Evolutionary conservation across 345 rosid species (phyloP).

Genomic region (Luvunga scandens): DNA sequence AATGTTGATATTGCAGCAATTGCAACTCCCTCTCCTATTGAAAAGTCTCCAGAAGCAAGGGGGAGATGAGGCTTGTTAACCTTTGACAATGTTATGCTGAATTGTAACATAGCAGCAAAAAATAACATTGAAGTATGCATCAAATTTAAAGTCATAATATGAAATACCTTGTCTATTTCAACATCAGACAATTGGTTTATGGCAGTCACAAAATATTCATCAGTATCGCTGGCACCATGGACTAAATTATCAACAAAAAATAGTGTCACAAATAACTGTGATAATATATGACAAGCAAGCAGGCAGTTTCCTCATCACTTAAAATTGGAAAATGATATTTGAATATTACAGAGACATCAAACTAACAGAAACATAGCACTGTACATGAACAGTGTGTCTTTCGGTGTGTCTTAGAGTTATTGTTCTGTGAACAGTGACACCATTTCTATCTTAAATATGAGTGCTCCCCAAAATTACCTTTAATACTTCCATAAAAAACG

Average conservation of each 20-base stretch:
- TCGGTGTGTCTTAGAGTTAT: too few species aligned
- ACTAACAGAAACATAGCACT: too few species aligned
- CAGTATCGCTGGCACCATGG: conserved; percentile 21
- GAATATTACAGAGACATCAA: too few species aligned
- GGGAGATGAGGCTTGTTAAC: background rate
- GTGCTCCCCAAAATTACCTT: conserved; percentile 9
- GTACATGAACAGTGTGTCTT: too few species aligned
- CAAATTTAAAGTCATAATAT: too few species aligned
- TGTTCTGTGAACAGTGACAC: too few species aligned
- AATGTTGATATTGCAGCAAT: background rate
- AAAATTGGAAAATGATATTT: background rate
- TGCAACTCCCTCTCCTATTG: background rate
- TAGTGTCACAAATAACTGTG: too few species aligned
- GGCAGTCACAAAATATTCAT: conserved; percentile 34
- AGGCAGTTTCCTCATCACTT: too few species aligned
- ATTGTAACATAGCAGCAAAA: background rate
- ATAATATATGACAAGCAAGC: too few species aligned
- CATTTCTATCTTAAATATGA: too few species aligned
- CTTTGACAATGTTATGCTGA: background rate
- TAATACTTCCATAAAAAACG: conserved; percentile 19
- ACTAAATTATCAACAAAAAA: conserved; percentile 11
- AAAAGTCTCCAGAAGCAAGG: background rate
- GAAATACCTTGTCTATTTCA: conserved; percentile 34
- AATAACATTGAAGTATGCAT: background rate
- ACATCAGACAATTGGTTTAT: conserved; percentile 32